Evolutionary conservation across 306 rosid species (phyloP), one percentile per base, ranked within the genome.

Genomic region (Cucurbita argyrosperma): DNA sequence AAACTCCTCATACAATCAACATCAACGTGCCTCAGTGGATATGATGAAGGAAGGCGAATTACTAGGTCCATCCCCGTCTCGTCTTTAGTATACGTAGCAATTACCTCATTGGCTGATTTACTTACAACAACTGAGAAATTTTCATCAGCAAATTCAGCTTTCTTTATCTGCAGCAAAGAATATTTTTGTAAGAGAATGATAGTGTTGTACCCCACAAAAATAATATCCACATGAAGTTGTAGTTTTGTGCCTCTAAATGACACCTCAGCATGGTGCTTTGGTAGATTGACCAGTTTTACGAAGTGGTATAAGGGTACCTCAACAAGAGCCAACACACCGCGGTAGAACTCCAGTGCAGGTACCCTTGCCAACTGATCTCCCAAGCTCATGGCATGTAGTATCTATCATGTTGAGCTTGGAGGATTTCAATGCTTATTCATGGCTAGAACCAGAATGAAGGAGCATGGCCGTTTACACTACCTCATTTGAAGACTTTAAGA

Each of bases 41-140:
- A 94, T 76, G 98, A 90, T 67, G 89, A 79, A 55, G 98, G 98
- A 81, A 90, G 92, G 72, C 85, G 96, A 69, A 94, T 89, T 74
- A 89, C 97, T 45, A 94, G 86, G 83, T 90, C 97, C 97, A 94
- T 90, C 83, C 96, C 95, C 3, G 97, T 94, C 76, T 90, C 98
- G 78, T 94, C 98, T 85, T 90, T 90, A 0, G 98, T 94, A 82
- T 94, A 94, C 52, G 98, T 94, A 75, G 97, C 97, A 84, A 90
- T 96, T 55, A 89, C 91, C 86, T 94, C 97, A 76, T 94, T 94
- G 45, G 96, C 98, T 71, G 98, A 78, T 85, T 90, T 94, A 81
- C 97, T 94, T 77, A 90, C 92, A 57, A 87, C 85, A 65, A 94
- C 91, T 38, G 97, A 84, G 83, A 94, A 94, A 79, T 88, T 90